These are phyloP conservation scores for Phytophthora litchii DNA, from an alignment of 352 stramenopile genomes.

Conservation along the genomic window DNA sequence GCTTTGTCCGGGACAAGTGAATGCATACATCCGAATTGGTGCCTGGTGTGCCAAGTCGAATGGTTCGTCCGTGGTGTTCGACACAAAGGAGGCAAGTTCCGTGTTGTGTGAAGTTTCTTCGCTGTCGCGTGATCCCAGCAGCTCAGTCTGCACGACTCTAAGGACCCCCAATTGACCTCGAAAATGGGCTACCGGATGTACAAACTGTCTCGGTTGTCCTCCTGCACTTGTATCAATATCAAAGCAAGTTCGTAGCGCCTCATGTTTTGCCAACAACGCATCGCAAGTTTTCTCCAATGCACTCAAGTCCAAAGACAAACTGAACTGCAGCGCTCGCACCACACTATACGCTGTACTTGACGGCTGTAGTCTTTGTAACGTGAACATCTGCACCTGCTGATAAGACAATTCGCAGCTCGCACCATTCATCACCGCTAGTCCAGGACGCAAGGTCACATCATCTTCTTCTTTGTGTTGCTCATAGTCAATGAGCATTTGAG, in stretches of 20 bases:
- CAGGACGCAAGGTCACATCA: constrained; percentile 18
- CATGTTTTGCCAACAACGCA: constrained; percentile 46
- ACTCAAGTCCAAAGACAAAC: constrained; percentile 17
- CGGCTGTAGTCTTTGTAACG: constrained; percentile 48
- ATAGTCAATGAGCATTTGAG: constrained; percentile 23
- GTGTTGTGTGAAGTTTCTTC: neutral
- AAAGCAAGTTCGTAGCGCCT: constrained; percentile 55
- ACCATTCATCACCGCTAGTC: constrained; percentile 9
- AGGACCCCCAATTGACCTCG: constrained; percentile 6
- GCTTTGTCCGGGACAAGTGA: constrained; percentile 7
- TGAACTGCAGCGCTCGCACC: constrained; percentile 40
- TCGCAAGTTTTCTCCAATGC: constrained; percentile 36
- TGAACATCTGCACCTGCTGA: constrained; percentile 64
- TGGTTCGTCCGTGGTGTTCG: constrained; percentile 18
- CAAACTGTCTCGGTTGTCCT: constrained; percentile 41
- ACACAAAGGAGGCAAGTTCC: constrained; percentile 32
- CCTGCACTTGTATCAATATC: constrained; percentile 24
- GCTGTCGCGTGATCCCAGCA: neutral
- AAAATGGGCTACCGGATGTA: constrained; percentile 31
- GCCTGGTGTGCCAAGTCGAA: constrained; percentile 47
- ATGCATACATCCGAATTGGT: constrained; percentile 46
- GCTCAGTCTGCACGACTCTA: constrained; percentile 4
- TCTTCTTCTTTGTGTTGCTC: constrained; percentile 3
- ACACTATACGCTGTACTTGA: constrained; percentile 62
- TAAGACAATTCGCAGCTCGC: constrained; percentile 44